Percentiles rank a stretch among this genome's conserved stretches.
Evolutionary conservation across 2,329 filamentous ascomycete genomes (phyloP).

Genomic region (Daldinia sp.): DNA sequence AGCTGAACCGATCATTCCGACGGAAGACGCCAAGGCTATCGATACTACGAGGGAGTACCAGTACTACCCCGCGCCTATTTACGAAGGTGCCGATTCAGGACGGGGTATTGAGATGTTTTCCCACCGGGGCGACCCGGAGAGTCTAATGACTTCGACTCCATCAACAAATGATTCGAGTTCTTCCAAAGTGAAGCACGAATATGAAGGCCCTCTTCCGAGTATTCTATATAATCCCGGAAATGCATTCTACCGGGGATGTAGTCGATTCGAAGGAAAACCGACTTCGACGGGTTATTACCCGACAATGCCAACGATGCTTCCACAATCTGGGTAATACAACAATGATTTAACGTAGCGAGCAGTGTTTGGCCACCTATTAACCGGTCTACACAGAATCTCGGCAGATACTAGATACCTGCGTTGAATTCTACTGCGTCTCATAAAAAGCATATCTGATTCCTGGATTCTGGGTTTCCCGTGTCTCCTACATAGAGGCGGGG

Average conservation of each 20-base stretch:
- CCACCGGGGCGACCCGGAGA: conserved; percentile 47
- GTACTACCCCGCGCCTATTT: conserved; percentile 62
- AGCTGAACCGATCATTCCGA: conserved; percentile 59
- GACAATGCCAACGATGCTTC: conserved; percentile 56
- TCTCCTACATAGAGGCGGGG: conserved; percentile 26
- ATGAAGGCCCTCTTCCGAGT: conserved; percentile 57
- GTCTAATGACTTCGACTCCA: conserved; percentile 43
- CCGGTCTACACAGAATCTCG: conserved; percentile 24
- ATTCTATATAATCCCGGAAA: conserved; percentile 57
- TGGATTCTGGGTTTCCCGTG: conserved; percentile 35
- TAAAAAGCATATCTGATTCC: conserved; percentile 42
- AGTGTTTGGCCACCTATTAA: conserved; percentile 23
- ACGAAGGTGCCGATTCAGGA: conserved; percentile 57
- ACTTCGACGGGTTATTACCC: conserved; percentile 64
- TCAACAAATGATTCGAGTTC: conserved; percentile 44
- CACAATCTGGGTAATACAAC: conserved; percentile 57
- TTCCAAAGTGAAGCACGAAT: conserved; percentile 60
- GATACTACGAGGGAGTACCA: conserved; percentile 61
- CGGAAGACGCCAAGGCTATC: conserved; percentile 61
- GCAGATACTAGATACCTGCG: conserved; percentile 28
- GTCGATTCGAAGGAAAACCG: conserved; percentile 62
- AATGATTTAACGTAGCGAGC: neutral
- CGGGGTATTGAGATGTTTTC: conserved; percentile 60
- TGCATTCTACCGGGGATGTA: conserved; percentile 54
- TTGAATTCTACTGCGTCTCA: conserved; percentile 38